Base-by-base conservation (phyloP, 495 filamentous ascomycete genomes). In the Talaromyces nanjingensis region DNA sequence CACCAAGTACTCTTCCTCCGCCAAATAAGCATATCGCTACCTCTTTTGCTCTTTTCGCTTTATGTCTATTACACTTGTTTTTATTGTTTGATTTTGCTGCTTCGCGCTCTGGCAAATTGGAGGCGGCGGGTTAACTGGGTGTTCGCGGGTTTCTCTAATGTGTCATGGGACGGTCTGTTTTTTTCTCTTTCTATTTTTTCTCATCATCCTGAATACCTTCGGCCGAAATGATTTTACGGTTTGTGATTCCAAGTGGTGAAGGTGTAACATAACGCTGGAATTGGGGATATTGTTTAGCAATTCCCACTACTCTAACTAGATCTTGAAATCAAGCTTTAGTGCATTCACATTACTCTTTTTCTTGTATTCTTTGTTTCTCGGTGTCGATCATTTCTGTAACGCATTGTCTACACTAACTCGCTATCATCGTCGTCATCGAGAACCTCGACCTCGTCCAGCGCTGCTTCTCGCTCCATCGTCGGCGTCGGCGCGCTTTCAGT, bases 1-100 rank as follows among this genome's bases (percentile, higher is more conserved):
- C 68, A 98, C 94, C 85, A 98, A 98, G 87, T 98, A 98, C 86
- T 97, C 93, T 68, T 97, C 93, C 59, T 97, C 93, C 70, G 96
- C 93, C 77, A 98, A 98, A 91, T 98, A 96, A 86, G 80, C 42
- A 34, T 45, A 18, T 45, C 42, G 39, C 22, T 16, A 14, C 20
- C 22, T 77, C 68, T 72, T 72, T 73, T 71, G 77, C 68, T 72
- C 71, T 79, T 73, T 71, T 65, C 68, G 65, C 67, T 71, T 72
- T 67, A 27, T 56, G 53, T 76, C 71, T 72, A 66, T 64, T 69
- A 66, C 70, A 67, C 67, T 63, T 71, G 75, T 77, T 73, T 74
- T 81, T 65, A 73, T 79, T 80, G 71, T 74, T 72, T 73, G 66
- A 69, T 77, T 78, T 78, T 79, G 70, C 76, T 81, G 73, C 79